Percentiles rank a stretch among this genome's conserved stretches.
These are phyloP conservation scores for Cordyceps farinosa DNA, from an alignment of 2,329 filamentous ascomycete genomes.

Conservation along the genomic window DNA sequence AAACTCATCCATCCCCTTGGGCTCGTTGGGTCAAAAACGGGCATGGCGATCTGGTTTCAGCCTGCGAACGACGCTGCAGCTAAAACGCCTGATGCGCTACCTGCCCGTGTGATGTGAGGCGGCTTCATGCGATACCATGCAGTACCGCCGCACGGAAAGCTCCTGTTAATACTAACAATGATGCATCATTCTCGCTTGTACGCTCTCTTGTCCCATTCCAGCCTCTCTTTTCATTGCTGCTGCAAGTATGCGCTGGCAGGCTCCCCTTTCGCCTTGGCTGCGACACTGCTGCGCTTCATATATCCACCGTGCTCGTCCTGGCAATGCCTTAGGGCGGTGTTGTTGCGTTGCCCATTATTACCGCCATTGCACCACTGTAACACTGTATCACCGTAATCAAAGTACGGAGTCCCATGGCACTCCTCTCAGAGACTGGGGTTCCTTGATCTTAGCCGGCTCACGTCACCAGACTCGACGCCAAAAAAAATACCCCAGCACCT, in stretches of 20 bases:
- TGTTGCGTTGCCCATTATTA: too few relatives aligned
- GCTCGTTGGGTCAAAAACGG: neutral
- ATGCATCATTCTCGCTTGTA: neutral
- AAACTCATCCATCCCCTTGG: neutral
- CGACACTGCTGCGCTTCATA: neutral
- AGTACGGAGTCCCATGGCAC: neutral
- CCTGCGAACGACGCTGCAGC: slow-evolving; percentile 4
- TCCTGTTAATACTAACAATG: neutral
- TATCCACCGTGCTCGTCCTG: neutral
- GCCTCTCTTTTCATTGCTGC: too few relatives aligned
- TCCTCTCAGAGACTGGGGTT: neutral
- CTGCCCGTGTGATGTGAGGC: neutral
- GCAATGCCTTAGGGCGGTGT: too few relatives aligned
- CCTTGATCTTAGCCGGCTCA: neutral
- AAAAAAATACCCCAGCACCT: too few relatives aligned
- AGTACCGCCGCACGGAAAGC: neutral
- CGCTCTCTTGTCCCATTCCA: too few relatives aligned
- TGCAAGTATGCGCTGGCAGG: too few relatives aligned
- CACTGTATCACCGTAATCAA: neutral
- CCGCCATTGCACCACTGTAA: neutral
- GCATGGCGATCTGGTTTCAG: slow-evolving; percentile 3
- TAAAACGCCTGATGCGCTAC: neutral
- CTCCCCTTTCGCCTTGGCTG: neutral
- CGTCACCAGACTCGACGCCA: neutral
- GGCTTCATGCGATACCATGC: neutral